Evolutionary conservation across 306 rosid species (phyloP).

Genomic region (Aeschynomene evenia): DNA sequence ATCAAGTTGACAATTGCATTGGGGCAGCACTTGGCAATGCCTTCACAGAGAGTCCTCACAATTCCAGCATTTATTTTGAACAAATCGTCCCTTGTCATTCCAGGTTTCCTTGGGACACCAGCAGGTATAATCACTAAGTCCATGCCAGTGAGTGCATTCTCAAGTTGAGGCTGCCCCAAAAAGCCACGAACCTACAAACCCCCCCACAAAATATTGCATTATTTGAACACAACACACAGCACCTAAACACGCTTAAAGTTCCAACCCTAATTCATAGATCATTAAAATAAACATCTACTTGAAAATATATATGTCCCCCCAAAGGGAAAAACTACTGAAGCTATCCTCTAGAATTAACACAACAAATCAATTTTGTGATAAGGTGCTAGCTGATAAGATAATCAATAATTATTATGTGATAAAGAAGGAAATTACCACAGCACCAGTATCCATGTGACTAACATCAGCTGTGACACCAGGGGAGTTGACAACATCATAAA

Average conservation of each 20-base stretch:
- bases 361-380: background rate
- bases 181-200: constrained; percentile 76
- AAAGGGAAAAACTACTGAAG: background rate
- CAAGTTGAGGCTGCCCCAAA: constrained; percentile 83
- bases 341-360: background rate
- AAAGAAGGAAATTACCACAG: constrained; percentile 64
- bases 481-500: constrained; percentile 87
- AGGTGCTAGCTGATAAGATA: background rate
- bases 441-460: constrained; percentile 96
- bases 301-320: no score
- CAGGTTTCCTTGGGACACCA: constrained; percentile 95
- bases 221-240: constrained; percentile 5
- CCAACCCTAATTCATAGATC: background rate
- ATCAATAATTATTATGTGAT: no score
- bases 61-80: constrained; percentile 94
- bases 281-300: background rate
- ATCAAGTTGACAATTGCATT: constrained; percentile 90
- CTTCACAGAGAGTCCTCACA: constrained; percentile 84
- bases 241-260: background rate
- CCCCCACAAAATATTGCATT: background rate
- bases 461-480: constrained; percentile 98
- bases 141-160: constrained; percentile 80
- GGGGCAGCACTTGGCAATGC: constrained; percentile 78
- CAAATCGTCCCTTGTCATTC: constrained; percentile 96
- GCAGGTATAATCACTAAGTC: constrained; percentile 91